These are phyloP conservation scores for Uronychia setigera DNA, from an alignment of 73 alveolate species.

Conservation along the genomic window DNA sequence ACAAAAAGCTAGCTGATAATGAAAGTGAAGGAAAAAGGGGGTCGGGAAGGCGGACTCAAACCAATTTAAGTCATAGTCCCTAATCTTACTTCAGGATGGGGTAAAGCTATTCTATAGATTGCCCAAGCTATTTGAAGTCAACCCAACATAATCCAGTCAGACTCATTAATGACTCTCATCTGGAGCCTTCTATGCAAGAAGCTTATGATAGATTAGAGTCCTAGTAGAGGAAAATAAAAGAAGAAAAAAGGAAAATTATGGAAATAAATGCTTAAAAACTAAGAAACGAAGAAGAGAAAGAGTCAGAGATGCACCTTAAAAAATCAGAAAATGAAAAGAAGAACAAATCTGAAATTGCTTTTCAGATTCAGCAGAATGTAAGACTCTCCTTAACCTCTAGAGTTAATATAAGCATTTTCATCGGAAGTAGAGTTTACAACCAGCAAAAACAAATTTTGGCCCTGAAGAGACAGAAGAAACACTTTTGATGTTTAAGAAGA, in stretches of 20 bases:
- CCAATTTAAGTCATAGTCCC: neutral
- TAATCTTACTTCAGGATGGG: neutral
- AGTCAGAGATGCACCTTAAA: neutral
- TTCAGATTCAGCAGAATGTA: neutral
- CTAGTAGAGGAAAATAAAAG: neutral
- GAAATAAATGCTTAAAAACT: neutral
- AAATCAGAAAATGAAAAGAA: neutral
- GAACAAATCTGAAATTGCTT: neutral
- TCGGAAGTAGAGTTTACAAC: neutral
- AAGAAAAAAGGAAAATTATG: neutral
- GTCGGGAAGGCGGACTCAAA: neutral
- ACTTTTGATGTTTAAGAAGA: neutral
- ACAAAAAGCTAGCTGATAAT: neutral
- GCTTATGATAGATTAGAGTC: neutral
- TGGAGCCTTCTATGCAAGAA: neutral
- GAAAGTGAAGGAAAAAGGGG: no score
- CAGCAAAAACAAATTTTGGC: neutral
- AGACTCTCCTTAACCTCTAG: neutral
- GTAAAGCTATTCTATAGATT: neutral
- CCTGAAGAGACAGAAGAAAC: neutral
- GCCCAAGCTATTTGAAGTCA: neutral
- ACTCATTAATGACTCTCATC: neutral
- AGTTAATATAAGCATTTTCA: neutral
- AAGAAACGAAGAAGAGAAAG: neutral
- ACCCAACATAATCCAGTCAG: neutral